Percentiles rank a stretch among this genome's conserved stretches.
phyloP scores from a whole-genome alignment of 2,329 filamentous ascomycete genomes.

The Trichoderma cornu-damae region DNA sequence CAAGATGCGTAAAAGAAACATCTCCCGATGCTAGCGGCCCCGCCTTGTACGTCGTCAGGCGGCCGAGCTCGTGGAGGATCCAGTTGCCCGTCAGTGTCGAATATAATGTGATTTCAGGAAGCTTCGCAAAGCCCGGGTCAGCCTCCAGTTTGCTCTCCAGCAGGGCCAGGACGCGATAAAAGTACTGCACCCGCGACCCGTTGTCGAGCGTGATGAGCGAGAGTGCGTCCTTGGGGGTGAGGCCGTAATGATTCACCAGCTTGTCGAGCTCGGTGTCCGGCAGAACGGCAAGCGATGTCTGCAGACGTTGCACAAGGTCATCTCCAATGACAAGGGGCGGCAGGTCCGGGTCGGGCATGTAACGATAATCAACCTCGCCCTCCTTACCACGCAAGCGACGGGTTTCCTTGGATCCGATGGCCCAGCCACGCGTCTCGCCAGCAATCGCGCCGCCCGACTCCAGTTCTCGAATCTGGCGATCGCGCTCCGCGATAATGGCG shows the following conservation, averaged over 20 bases:
- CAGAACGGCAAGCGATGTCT: conserved; percentile 58
- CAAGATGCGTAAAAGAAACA: conserved; percentile 40
- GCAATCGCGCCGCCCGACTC: conserved; percentile 68
- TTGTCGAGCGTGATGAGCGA: conserved; percentile 72
- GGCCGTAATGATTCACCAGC: conserved; percentile 57
- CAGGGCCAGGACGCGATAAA: conserved; percentile 58
- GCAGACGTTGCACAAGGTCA: conserved; percentile 63
- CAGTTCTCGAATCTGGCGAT: conserved; percentile 78
- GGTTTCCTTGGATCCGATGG: conserved; percentile 76
- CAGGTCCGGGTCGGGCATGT: conserved; percentile 96
- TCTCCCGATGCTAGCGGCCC: conserved; percentile 31
- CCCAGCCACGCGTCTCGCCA: conserved; percentile 92
- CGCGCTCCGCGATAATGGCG: conserved; percentile 83
- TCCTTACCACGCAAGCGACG: conserved; percentile 83
- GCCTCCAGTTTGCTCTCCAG: conserved; percentile 34
- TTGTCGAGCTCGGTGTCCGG: conserved; percentile 66
- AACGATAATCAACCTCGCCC: conserved; percentile 94
- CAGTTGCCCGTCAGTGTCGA: conserved; percentile 54
- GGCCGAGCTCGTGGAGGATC: conserved; percentile 72
- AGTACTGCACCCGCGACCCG: conserved; percentile 77
- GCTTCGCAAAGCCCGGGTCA: conserved; percentile 21
- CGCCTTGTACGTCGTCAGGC: conserved; percentile 52
- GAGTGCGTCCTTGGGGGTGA: conserved; percentile 77
- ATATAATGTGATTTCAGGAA: conserved; percentile 32
- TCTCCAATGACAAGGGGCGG: conserved; percentile 69